Evolutionary conservation across 78 protist genomes (phyloP), one percentile per base, ranked within the genome.

Genomic region (Pelomyxa schiedti): DNA sequence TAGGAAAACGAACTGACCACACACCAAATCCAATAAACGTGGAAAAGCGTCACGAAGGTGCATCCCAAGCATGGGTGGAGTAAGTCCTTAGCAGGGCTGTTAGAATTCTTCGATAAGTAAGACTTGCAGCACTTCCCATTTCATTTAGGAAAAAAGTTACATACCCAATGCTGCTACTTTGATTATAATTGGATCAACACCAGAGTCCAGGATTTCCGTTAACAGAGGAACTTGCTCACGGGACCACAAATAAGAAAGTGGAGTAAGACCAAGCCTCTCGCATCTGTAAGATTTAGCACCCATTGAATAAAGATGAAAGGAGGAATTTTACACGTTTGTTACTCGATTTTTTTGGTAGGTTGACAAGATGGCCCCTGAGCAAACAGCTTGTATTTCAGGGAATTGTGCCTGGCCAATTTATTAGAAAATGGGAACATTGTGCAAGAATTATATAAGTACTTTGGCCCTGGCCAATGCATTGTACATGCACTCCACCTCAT

Each of bases 311-410:
- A 16, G 26, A 4, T 16, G 63, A 66, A 8, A 41, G 42, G 69
- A 29, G 66, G 0, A 3, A 24, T 66, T 70, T 28, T 29, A 85
- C 28, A 93, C 94, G 3, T 42, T 26, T 72, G 94, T 97, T 37
- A 96, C 98, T 22, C 99, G 81, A 0, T 69, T 9, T 29, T 97
- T 72, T 83, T 96, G 99, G 78, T 96, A 96, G 77, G 84, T 80
- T 41, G 95, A 89, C 22, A 88, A 82, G 22, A 96, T 83, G n/a
- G 99, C 97, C 22, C 99, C 99, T 7, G 78, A 72, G 9, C 87
- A 81, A 0, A 96, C 96, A 28, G 92, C 97, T 42, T 85, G 67
- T 0, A 92, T 66, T 2, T 58, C 78, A 32, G 95, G 96, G 29
- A 42, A 36, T 24, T 6, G 38, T 0, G 1, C 35, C 69, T 74